Evolutionary conservation across 2,329 filamentous ascomycete genomes (phyloP).

Genomic region (Colletotrichum cereale): DNA sequence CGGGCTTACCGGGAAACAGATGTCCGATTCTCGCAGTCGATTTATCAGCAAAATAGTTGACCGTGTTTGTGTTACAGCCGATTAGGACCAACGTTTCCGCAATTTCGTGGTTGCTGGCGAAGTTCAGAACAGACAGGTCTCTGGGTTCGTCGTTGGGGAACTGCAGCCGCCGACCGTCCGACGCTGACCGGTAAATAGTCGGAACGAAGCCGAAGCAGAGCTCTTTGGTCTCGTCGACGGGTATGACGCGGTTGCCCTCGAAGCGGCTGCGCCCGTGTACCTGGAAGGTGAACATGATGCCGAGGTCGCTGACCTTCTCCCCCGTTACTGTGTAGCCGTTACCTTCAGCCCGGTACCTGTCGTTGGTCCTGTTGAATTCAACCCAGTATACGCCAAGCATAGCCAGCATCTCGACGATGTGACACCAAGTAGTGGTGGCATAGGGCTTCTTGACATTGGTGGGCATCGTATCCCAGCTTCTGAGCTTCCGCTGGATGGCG

Average conservation of each 20-base stretch:
- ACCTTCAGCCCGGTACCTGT: conserved; percentile 67
- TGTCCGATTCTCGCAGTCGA: conserved; percentile 57
- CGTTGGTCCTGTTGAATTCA: conserved; percentile 64
- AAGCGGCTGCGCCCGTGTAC: conserved; percentile 63
- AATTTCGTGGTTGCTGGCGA: conserved; percentile 64
- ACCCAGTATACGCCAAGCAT: conserved; percentile 70
- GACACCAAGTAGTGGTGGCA: conserved; percentile 67
- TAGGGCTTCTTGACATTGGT: conserved; percentile 60
- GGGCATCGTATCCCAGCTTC: conserved; percentile 67
- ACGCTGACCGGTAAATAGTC: conserved; percentile 62
- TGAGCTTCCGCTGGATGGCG: conserved; percentile 60
- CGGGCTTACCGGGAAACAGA: conserved; percentile 61
- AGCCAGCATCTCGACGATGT: conserved; percentile 66
- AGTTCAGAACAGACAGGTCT: conserved; percentile 58
- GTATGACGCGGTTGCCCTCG: conserved; percentile 63
- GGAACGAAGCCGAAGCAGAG: conserved; percentile 68
- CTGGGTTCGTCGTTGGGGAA: conserved; percentile 56
- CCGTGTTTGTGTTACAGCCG: conserved; percentile 66
- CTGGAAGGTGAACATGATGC: conserved; percentile 67
- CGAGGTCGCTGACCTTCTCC: conserved; percentile 60
- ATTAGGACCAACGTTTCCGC: conserved; percentile 65
- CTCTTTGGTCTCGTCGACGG: conserved; percentile 65
- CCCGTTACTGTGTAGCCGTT: conserved; percentile 67
- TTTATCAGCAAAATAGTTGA: conserved; percentile 57
- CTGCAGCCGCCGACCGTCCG: conserved; percentile 55